A percentile compares a stretch with the other conserved stretches of the same genome.
These are phyloP conservation scores for Sporobolomyces pararoseus DNA, from an alignment of 768 basidiomycete genomes.

Conservation along the genomic window DNA sequence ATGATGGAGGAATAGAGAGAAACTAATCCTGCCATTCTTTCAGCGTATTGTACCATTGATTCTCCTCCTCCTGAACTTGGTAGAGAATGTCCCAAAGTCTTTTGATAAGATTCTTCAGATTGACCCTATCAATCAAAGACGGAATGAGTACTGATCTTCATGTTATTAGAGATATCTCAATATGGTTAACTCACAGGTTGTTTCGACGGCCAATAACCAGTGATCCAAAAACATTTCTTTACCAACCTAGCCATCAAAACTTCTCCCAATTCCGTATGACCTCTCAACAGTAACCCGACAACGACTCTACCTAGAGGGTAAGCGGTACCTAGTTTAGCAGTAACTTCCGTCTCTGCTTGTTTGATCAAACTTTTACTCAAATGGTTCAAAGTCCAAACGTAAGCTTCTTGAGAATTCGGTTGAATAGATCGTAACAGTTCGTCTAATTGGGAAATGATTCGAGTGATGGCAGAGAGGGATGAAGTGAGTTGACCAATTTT, in stretches of 20 bases:
- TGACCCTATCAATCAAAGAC: constrained; percentile 49
- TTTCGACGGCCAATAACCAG: constrained; percentile 62
- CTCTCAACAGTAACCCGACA: constrained; percentile 61
- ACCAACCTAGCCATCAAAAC: constrained; percentile 80
- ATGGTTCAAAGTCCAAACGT: constrained; percentile 75
- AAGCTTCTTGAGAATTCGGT: constrained; percentile 52
- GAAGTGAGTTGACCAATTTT: constrained; percentile 84
- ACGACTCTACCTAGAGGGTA: constrained; percentile 74
- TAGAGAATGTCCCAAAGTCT: constrained; percentile 48
- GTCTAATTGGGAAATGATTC: constrained; percentile 58
- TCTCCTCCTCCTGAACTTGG: too few species aligned
- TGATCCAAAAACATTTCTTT: constrained; percentile 83
- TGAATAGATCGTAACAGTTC: constrained; percentile 51
- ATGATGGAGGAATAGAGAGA: constrained; percentile 35
- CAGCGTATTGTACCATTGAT: constrained; percentile 29
- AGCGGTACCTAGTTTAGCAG: constrained; percentile 79
- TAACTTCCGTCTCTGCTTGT: constrained; percentile 90
- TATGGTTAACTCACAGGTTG: constrained; percentile 55
- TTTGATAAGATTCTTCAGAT: constrained; percentile 51
- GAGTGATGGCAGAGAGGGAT: constrained; percentile 59
- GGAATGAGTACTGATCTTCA: too few species aligned
- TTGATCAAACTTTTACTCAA: constrained; percentile 79
- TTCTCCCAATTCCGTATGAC: constrained; percentile 61
- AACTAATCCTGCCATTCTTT: constrained; percentile 36
- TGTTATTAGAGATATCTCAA: too few species aligned